A percentile compares a stretch with the other conserved stretches of the same genome.
Conservation (phyloP, 1,139 yeast genomes). For the Suhomyces ambrosiae region DNA sequence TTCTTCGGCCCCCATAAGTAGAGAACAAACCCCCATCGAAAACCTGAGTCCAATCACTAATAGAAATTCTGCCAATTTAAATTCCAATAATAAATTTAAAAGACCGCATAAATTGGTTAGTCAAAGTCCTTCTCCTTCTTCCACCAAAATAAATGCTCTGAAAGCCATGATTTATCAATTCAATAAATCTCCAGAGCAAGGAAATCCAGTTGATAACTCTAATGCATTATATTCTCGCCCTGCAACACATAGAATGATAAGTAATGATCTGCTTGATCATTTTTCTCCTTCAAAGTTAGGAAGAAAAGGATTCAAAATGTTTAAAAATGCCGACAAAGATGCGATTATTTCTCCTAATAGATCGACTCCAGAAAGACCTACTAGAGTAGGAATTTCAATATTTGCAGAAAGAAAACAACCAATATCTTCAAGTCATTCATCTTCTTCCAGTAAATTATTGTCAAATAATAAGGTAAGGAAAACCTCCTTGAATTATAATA, state of each 20-base stretch:
- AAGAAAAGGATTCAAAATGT: slow-evolving; percentile 36
- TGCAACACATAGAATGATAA: slow-evolving; percentile 5
- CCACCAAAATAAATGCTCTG: slow-evolving; percentile 16
- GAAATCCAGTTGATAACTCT: slow-evolving; percentile 1
- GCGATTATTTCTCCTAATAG: slow-evolving; percentile 39
- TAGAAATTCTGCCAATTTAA: slow-evolving; percentile 16
- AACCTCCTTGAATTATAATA: slow-evolving; percentile 17
- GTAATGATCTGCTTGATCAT: slow-evolving; percentile 15
- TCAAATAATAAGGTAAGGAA: slow-evolving; percentile 19
- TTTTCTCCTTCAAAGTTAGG: slow-evolving; percentile 38
- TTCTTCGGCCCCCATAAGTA: slow-evolving; percentile 12
- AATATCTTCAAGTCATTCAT: slow-evolving; percentile 4
- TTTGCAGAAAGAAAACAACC: slow-evolving; percentile 20
- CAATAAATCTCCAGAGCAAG: slow-evolving; percentile 13
- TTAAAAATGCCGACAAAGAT: slow-evolving; percentile 35
- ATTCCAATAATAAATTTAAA: slow-evolving; percentile 39
- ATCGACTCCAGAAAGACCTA: slow-evolving; percentile 22
- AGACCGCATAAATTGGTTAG: slow-evolving; percentile 51
- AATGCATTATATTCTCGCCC: slow-evolving; percentile 6
- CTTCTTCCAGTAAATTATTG: slow-evolving; percentile 6
- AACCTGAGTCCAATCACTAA: slow-evolving; percentile 21
- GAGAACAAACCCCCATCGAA: slow-evolving; percentile 25
- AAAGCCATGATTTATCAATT: slow-evolving; percentile 15
- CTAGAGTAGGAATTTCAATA: slow-evolving; percentile 19
- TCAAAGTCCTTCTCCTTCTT: slow-evolving; percentile 49